Percentiles rank a stretch among this genome's conserved stretches.
Evolutionary conservation across 805 yeast species (phyloP).

Genomic region (Grigorovia humatica): DNA sequence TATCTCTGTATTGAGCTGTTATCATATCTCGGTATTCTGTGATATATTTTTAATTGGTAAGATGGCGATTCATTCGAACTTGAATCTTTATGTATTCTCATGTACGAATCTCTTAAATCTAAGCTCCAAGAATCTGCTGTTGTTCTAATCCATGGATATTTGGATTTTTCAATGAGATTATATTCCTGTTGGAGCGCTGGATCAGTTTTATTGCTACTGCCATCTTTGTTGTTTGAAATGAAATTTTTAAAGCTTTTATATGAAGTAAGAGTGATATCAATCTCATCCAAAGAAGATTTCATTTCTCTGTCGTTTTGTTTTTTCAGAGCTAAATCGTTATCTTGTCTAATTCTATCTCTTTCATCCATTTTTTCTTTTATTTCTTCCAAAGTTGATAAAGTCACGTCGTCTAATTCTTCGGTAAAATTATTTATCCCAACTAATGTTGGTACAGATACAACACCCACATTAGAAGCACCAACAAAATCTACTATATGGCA

Average conservation of each 20-base stretch:
- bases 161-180: constrained; percentile 16
- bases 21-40: constrained; percentile 9
- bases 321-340: constrained; percentile 7
- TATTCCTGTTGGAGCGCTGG: constrained; percentile 7
- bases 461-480: constrained; percentile 45
- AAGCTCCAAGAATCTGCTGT: constrained; percentile 27
- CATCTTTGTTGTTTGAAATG: background rate
- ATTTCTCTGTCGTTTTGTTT: constrained; percentile 3
- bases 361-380: constrained; percentile 14
- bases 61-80: constrained; percentile 1
- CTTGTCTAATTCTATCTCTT: constrained; percentile 1
- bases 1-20: background rate
- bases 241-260: constrained; percentile 33
- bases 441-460: constrained; percentile 46
- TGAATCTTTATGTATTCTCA: constrained; percentile 21
- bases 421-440: constrained; percentile 25
- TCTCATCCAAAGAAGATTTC: background rate
- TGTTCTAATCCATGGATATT: constrained; percentile 30
- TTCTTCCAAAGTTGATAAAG: constrained; percentile 27
- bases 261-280: constrained; percentile 30
- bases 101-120: constrained; percentile 13
- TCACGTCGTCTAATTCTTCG: constrained; percentile 22
- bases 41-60: constrained; percentile 9
- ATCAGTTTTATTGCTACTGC: background rate
- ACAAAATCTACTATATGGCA: constrained; percentile 76